Evolutionary conservation across 305 asterid species (phyloP).

Genomic region (Fraxinus floribunda): DNA sequence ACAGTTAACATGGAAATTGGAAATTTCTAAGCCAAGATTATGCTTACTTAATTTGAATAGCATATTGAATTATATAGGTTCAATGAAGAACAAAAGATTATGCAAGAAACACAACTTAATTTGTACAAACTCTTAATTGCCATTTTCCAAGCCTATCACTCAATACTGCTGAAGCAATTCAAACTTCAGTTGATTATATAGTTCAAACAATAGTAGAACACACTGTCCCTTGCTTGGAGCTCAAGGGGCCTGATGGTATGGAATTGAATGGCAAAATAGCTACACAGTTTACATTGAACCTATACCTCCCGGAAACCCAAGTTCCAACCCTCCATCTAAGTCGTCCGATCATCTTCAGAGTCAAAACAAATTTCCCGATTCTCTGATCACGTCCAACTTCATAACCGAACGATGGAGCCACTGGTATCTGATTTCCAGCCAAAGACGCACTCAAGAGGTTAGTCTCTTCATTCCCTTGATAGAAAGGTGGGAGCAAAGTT

Average conservation of each 20-base stretch:
- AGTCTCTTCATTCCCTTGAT: conserved; percentile 43
- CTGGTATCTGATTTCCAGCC: conserved; percentile 46
- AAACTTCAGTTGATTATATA: not conserved
- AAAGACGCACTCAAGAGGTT: conserved; percentile 35
- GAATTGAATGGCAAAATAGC: conserved; percentile 38
- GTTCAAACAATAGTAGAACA: conserved; percentile 55
- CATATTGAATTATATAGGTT: not conserved
- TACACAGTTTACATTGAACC: conserved; percentile 42
- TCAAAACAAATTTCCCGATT: conserved; percentile 47
- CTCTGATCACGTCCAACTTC: conserved; percentile 62
- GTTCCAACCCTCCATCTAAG: conserved; percentile 48
- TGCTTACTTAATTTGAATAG: not conserved
- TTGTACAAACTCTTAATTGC: not conserved
- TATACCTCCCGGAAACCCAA: conserved; percentile 53
- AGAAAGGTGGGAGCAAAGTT: conserved; percentile 62
- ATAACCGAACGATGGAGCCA: conserved; percentile 63
- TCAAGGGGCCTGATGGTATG: conserved; percentile 30
- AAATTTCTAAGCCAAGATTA: not conserved
- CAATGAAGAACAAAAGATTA: not conserved
- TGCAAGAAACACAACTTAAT: not conserved
- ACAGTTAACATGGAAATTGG: not conserved
- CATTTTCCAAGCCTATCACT: not conserved
- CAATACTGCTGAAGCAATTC: not conserved
- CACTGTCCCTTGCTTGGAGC: conserved; percentile 37
- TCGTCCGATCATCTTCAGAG: conserved; percentile 35